Evolutionary conservation across 2,329 filamentous ascomycete species (phyloP).

Genomic region (Metarhizium robertsii): DNA sequence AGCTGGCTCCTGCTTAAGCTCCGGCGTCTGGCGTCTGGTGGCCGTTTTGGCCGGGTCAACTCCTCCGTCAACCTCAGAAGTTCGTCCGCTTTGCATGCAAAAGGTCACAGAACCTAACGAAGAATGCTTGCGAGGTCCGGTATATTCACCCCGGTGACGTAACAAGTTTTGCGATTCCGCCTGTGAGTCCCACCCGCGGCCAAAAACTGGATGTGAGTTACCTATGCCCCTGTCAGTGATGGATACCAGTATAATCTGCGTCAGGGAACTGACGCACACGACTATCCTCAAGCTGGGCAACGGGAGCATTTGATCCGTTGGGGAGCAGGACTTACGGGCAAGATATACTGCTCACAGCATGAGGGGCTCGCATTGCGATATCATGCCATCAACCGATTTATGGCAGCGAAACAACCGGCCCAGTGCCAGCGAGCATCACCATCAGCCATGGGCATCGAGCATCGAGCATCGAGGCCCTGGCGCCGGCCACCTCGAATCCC

Average conservation of each 20-base stretch:
- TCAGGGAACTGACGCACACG: not conserved
- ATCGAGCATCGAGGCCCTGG: not conserved
- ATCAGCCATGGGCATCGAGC: not conserved
- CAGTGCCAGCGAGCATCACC: not conserved
- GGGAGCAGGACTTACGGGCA: not conserved
- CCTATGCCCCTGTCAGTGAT: not conserved
- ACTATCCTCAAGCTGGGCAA: not conserved
- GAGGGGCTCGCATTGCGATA: too few relatives aligned
- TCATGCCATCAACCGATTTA: not conserved
- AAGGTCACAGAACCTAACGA: not conserved
- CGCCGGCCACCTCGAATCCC: not conserved
- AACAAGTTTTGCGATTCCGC: not conserved
- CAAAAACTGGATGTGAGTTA: not conserved
- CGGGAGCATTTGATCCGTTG: not conserved
- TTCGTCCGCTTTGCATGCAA: not conserved
- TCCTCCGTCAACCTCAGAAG: not conserved
- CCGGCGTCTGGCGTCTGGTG: too few relatives aligned
- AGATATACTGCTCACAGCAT: not conserved
- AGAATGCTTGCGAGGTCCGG: not conserved
- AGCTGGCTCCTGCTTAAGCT: too few relatives aligned
- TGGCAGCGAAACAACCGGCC: not conserved
- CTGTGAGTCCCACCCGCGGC: not conserved
- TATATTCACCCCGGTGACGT: not conserved
- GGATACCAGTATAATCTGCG: not conserved
- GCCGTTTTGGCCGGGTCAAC: too few relatives aligned